Evolutionary conservation across 2,329 filamentous ascomycete species (phyloP), one percentile per base, ranked within the genome.

Genomic region (Apiospora arundinis): DNA sequence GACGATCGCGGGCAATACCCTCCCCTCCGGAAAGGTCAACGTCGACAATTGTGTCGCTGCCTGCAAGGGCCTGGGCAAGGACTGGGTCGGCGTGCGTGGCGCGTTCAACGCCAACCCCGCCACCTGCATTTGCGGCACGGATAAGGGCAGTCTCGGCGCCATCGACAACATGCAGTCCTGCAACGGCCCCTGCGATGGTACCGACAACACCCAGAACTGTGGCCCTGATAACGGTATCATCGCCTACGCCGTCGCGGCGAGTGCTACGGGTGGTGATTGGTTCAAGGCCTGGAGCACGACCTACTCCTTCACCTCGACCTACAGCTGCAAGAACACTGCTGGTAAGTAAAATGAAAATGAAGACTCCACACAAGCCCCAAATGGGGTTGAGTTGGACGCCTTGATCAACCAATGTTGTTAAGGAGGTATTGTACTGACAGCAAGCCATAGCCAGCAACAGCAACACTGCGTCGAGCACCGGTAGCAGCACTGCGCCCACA

Each of bases 141-240:
- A 4, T 8, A n/a, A 12, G 16, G 32, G 16, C 14, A 60, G 0
- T 3, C 18, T 63, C 18, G 32, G 32, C 8, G 14, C 2, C 32
- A 40, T n/a, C 18, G 18, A 14, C 3, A 11, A 14, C 18, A 63
- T 63, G 56, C 18, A 63, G 4, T n/a, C 32, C 32, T 63, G 56
- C 18, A 40, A 23, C 8, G 9, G 18, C 28, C 56, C 56, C 3
- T 63, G 56, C 9, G 56, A 63, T 5, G 56, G 56, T 4, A 2
- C 9, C 32, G 28, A 40, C 69, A 76, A 71, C 60, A 56, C 65
- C 23, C 42, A 60, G 42, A 72, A 68, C 21, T 42, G 68, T 8
- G 14, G 32, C 18, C 56, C 56, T 32, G 28, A 63, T 0, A 21
- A 4, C 18, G 56, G 56, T 63, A n/a, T 63, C 32, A 4, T 63